Evolutionary conservation across 1,284 basidiomycete species (phyloP), one percentile per base, ranked within the genome.

Genomic region (Stygiomarasmius scandens): DNA sequence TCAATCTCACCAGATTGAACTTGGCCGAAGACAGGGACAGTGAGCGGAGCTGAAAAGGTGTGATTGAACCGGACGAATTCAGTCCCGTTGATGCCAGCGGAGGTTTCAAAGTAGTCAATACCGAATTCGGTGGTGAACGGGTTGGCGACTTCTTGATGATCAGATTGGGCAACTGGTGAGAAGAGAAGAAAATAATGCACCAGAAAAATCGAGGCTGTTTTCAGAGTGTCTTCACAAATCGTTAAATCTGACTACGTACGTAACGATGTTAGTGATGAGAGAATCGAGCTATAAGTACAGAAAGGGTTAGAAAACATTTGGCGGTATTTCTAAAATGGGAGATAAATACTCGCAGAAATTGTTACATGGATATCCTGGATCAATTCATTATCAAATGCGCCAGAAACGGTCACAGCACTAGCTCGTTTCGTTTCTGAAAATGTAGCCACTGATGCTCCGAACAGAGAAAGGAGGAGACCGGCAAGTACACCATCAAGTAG

Each of bases 121-220:
- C 76, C 75, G 50, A 80, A 67, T 59, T 79, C 77, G 32, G 79
- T 63, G 25, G 69, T 62, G 36, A 80, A 74, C 2, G 77, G 75
- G 65, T 79, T 80, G 56, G 74, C 67, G 34, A 73, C 77, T 77
- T 6, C 4, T 6, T 6, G 16, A 41, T 25, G 22, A 20, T n/a
- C 20, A 25, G 44, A 53, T 16, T 5, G 29, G 12, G 5, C 12
- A 12, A 12, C 12, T 32, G 5, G 29, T 5, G 29, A 32, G 29
- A 32, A n/a, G n/a, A n/a, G n/a, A n/a, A n/a, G n/a, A n/a, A n/a
- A n/a, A n/a, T n/a, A n/a, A n/a, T n/a, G 29, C 38, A 19, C 71
- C 69, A 62, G 71, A 69, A 49, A 75, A 74, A 45, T 69, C 67
- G 50, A 74, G 63, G 24, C 74, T 74, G 32, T n/a, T n/a, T n/a